Base-by-base conservation (phyloP, 768 basidiomycete genomes). In the Tylopilus balloui region DNA sequence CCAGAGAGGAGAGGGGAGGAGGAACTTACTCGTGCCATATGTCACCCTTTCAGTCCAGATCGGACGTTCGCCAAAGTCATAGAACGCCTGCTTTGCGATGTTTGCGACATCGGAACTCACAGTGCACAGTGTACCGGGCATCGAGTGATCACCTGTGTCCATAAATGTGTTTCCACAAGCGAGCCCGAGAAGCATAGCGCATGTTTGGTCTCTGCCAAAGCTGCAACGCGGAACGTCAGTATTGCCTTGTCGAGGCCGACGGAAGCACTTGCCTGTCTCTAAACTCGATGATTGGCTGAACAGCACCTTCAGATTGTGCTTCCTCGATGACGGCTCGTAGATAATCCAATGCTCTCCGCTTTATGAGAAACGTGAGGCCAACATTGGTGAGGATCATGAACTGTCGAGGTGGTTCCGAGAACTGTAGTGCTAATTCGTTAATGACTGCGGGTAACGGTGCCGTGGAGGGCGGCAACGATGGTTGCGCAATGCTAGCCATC, bases 381-480 rank as follows among this genome's bases (percentile, higher is more conserved):
- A 83, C 84, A 58, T 92, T 94, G 21, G 87, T 92, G 50, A 97
- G 69, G 50, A 97, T 78, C 75, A 97, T 81, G 64, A 93, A 95
- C 59, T 91, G 86, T 41, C 77, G 76, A 19, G 87, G 74, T 11
- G 77, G 72, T 49, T 87, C 82, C n/a, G 79, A 80, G 59, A 88
- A 86, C 63, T 94, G 90, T 17, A 80, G 78, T 0, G 85, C 86
- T 34, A 95, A 73, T 69, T 95, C 92, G 60, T 93, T 92, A 42
- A 78, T 81, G 27, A 78, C 69, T 2, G 77, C 70, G 12, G 84
- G 82, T 1, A 72, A 68, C 24, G 82, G 78, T 8, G 65, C 58
- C 1, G 67, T 53, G 29, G 66, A 63, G 12, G 79, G 73, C 0
- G 64, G 51, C 2, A 68, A 52, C 7, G 63, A 54, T 17, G 54